phyloP scores from a whole-genome alignment of 192 early-diverging fungal species.

The Coemansia sp. region DNA sequence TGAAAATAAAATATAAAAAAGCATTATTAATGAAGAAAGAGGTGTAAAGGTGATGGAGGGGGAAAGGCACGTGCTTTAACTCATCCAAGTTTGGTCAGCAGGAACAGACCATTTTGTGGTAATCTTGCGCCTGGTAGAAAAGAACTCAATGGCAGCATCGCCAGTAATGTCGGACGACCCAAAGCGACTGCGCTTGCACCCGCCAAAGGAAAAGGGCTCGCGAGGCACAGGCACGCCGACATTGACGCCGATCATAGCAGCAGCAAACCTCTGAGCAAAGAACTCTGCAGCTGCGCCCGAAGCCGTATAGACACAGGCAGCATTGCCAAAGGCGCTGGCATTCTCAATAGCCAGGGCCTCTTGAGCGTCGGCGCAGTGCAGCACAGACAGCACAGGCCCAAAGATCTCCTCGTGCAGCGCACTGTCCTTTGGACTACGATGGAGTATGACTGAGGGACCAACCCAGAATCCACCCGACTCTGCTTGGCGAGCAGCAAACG shows the following conservation, averaged over 20 bases:
- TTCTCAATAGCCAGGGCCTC: slow-evolving; percentile 76
- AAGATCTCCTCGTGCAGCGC: slow-evolving; percentile 81
- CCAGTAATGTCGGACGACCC: slow-evolving; percentile 74
- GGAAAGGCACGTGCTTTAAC: slow-evolving; percentile 21
- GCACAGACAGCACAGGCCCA: slow-evolving; percentile 74
- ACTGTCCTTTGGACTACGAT: slow-evolving; percentile 56
- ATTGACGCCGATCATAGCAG: slow-evolving; percentile 83
- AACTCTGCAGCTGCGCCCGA: slow-evolving; percentile 66
- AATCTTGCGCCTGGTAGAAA: slow-evolving; percentile 68
- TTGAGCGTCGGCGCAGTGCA: slow-evolving; percentile 55
- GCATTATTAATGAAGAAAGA: background rate
- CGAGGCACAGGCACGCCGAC: slow-evolving; percentile 68
- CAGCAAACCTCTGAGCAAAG: slow-evolving; percentile 66
- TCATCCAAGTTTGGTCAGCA: slow-evolving; percentile 61
- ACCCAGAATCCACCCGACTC: slow-evolving; percentile 65
- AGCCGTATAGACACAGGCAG: slow-evolving; percentile 70
- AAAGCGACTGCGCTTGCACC: slow-evolving; percentile 67
- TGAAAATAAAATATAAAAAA: background rate
- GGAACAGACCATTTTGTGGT: slow-evolving; percentile 77
- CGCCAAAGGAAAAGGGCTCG: slow-evolving; percentile 84
- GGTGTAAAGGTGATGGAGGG: background rate
- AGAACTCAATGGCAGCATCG: slow-evolving; percentile 73
- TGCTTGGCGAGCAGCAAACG: slow-evolving; percentile 38
- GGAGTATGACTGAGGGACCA: slow-evolving; percentile 69
- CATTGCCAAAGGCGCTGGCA: slow-evolving; percentile 66